Evolutionary conservation across 2,329 filamentous ascomycete species (phyloP).

Genomic region (Hypoxylon sp.): DNA sequence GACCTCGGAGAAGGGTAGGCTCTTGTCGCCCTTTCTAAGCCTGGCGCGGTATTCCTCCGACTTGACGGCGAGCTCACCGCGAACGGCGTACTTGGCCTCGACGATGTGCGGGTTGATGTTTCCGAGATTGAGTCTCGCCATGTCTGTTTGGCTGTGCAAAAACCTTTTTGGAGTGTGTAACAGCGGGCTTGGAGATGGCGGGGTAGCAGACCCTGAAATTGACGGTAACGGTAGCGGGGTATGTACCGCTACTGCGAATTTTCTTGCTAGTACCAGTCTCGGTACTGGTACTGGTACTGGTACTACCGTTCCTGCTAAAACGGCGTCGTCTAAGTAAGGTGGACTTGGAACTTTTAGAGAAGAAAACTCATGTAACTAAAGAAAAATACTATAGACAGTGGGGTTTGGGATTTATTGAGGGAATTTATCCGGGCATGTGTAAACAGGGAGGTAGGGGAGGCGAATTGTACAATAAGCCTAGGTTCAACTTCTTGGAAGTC

Average conservation of each 20-base stretch:
- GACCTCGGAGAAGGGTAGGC: conserved; percentile 88
- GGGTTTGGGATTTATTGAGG: conserved; percentile 32
- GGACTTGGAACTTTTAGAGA: conserved; percentile 4
- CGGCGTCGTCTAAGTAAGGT: conserved; percentile 3
- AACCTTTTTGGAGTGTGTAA: conserved; percentile 34
- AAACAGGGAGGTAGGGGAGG: conserved; percentile 8
- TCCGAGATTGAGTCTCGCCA: conserved; percentile 75
- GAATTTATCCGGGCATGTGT: conserved; percentile 24
- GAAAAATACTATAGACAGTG: conserved; percentile 10
- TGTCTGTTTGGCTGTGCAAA: conserved; percentile 46
- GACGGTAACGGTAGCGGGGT: conserved; percentile 38
- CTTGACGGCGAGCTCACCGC: conserved; percentile 93
- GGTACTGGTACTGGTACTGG: conserved; percentile 32
- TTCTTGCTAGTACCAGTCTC: conserved; percentile 12
- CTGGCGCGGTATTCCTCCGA: conserved; percentile 90
- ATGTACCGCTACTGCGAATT: conserved; percentile 9
- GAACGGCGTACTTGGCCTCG: conserved; percentile 94
- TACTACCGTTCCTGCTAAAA: conserved; percentile 28
- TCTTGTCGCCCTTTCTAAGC: conserved; percentile 71
- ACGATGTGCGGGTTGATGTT: conserved; percentile 95
- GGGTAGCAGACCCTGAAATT: conserved; percentile 46
- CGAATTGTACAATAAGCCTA: conserved; percentile 21
- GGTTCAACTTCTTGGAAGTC: conserved; percentile 21
- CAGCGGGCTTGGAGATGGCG: conserved; percentile 38
- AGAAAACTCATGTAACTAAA: conserved; percentile 2